Base-by-base conservation (phyloP, 2,329 filamentous ascomycete species). In the Emmonsiellopsis sp. region DNA sequence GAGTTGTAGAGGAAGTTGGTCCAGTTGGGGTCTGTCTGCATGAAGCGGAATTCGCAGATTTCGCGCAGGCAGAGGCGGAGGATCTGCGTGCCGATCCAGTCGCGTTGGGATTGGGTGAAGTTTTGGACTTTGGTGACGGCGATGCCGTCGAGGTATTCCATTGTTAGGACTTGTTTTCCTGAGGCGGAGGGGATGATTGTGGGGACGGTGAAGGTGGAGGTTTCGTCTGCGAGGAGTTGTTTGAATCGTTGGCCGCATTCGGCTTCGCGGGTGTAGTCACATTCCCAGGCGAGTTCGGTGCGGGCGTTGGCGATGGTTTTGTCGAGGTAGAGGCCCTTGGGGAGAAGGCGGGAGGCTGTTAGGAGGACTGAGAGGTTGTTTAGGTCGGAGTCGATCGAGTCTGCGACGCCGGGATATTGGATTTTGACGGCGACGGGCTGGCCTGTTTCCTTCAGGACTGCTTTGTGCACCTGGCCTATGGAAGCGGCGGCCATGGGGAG, bases 21-120 rank as follows among this genome's bases (percentile, higher is more conserved):
- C 93, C 93, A 98, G 76, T 98, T 98, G 41, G 93, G 93, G 67
- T 98, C 93, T 5, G 93, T 98, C 73, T 98, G 93, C 93, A 98
- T 98, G 75, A 95, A 97, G 56, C 79, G 84, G 80, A 96, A 97
- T 70, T 95, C 89, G 59, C 85, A 85, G 62, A 97, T 92, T 73
- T 97, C 93, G 55, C 91, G 85, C 40, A 97, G 79, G 67, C 90
- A 97, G 9, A 98, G 83, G 3, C 90, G 87, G 51, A 97, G 80
- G 59, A 97, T 88, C 64, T 97, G 88, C 0, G 89, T 93, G 51
- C 93, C 93, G 64, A 98, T 95, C 89, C 91, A 96, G 74, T 98
- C 90, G 56, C 86, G 84, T 69, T 97, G 89, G 50, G 82, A 77
- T 67, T 97, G 92, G 0, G 81, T 84, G 55, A 97, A 84, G 13